Evolutionary conservation across 495 filamentous ascomycete species (phyloP).

Genomic region (Cercophora newfieldiana): DNA sequence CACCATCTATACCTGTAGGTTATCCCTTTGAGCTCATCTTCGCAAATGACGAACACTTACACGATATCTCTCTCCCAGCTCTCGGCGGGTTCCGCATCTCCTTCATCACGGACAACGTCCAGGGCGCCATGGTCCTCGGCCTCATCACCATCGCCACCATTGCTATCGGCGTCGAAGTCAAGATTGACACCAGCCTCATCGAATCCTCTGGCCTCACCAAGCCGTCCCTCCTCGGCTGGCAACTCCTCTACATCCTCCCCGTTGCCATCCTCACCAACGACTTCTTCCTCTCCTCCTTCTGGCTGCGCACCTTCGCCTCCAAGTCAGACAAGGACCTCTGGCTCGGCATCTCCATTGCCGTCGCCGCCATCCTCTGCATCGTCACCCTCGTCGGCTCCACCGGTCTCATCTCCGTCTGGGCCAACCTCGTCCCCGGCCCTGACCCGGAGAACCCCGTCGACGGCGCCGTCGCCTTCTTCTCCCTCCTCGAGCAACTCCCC

Average conservation of each 20-base stretch:
- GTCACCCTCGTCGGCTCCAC: constrained; percentile 66
- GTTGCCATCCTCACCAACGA: constrained; percentile 74
- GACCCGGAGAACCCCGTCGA: constrained; percentile 49
- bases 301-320: constrained; percentile 79
- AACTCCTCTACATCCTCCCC: constrained; percentile 74
- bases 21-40: background rate
- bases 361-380: constrained; percentile 60
- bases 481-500: constrained; percentile 66
- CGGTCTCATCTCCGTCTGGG: constrained; percentile 72
- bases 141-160: constrained; percentile 70
- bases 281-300: constrained; percentile 77
- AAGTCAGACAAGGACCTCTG: constrained; percentile 74
- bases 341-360: constrained; percentile 66
- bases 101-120: constrained; percentile 76
- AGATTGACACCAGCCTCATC: constrained; percentile 66
- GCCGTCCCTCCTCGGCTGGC: constrained; percentile 67
- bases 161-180: constrained; percentile 67
- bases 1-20: constrained; percentile 74
- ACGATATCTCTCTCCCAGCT: constrained; percentile 50
- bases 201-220: constrained; percentile 60
- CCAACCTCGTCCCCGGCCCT: constrained; percentile 59
- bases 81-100: constrained; percentile 75
- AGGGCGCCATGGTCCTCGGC: constrained; percentile 69
- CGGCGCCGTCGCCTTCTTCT: constrained; percentile 71
- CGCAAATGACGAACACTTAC: constrained; percentile 11